Conservation (phyloP, 2,329 filamentous ascomycete species). For the Arthrinium puccinioides region DNA sequence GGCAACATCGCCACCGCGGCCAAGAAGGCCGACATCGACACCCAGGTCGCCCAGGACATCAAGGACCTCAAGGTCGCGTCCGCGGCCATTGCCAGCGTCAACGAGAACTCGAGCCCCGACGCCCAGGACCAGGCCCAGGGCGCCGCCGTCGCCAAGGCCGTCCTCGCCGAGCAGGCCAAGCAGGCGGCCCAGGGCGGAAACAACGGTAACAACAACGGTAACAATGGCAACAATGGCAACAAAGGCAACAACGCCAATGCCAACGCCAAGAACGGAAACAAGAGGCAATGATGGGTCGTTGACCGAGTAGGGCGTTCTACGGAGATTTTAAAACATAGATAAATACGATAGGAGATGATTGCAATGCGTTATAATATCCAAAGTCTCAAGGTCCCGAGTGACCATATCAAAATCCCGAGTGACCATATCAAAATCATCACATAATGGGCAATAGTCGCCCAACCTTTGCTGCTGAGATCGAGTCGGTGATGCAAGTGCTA, state of each 20-base stretch:
- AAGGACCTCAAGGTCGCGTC: constrained; percentile 31
- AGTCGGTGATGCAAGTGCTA: too few relatives aligned
- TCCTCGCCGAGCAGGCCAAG: constrained; percentile 10
- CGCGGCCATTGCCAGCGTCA: constrained; percentile 24
- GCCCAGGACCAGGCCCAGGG: constrained; percentile 15
- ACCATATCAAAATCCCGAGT: too few relatives aligned
- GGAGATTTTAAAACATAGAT: too few relatives aligned
- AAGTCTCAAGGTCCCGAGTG: too few relatives aligned
- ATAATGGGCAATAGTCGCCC: too few relatives aligned
- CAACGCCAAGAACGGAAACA: not conserved
- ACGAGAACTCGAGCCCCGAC: constrained; percentile 7
- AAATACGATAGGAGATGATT: too few relatives aligned
- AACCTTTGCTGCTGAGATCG: too few relatives aligned
- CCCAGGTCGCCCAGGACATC: constrained; percentile 32
- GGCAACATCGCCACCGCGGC: constrained; percentile 27
- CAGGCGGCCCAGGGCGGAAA: not conserved
- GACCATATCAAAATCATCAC: too few relatives aligned
- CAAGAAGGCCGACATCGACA: constrained; percentile 25
- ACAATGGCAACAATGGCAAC: constrained; percentile 7
- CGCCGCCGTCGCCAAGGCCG: constrained; percentile 23
- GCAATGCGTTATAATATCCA: too few relatives aligned
- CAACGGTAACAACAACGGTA: not conserved
- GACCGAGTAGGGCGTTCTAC: too few relatives aligned
- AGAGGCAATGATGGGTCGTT: too few relatives aligned
- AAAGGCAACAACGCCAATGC: not conserved